Evolutionary conservation across 805 yeast genomes (phyloP), one percentile per base, ranked within the genome.

Genomic region (Suhomyces sp.): DNA sequence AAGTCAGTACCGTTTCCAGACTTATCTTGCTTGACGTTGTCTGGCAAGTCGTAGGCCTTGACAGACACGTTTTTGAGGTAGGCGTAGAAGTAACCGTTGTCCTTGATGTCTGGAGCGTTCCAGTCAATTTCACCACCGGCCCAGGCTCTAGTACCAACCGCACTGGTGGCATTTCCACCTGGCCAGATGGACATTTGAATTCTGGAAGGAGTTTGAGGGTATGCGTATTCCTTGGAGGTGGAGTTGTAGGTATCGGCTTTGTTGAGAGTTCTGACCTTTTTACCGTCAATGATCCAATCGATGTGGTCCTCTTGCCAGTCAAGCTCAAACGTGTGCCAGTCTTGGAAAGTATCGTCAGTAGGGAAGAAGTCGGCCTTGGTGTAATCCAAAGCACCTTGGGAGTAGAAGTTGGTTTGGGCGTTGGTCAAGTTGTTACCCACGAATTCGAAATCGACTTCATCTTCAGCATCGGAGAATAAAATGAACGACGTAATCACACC

Each of bases 401-500:
- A 79, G 68, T 85, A 90, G 71, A 56, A 88, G 64, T 90, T 90
- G 18, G 88, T 69, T 70, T 90, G 90, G 2, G 80, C 85, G 15
- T 61, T 56, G 20, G 72, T 70, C 51, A 85, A 61, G 52, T 83
- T 77, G 51, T 75, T 74, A 40, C 98, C 98, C 44, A 88, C 82
- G 48, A 79, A 82, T 67, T 90, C 96, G 54, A 63, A 80, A 74
- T 90, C 97, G 50, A 88, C 74, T 72, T 90, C 97, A 68, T 88
- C 97, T 70, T 85, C 79, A 26, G 82, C 87, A 55, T 85, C 84
- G 6, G 95, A 85, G 60, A 78, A 82, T 34, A 87, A 58, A 60
- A 88, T 87, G 51, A 81, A 77, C 19, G 95, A 90, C 11, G 95
- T 74, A 39, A 88, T 75, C 23, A 88, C 96, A 70, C 97, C 97